Evolutionary conservation across 164 flowering plant species (phyloP), one percentile per base, ranked within the genome.

Genomic region (Cinnamomum chago): DNA sequence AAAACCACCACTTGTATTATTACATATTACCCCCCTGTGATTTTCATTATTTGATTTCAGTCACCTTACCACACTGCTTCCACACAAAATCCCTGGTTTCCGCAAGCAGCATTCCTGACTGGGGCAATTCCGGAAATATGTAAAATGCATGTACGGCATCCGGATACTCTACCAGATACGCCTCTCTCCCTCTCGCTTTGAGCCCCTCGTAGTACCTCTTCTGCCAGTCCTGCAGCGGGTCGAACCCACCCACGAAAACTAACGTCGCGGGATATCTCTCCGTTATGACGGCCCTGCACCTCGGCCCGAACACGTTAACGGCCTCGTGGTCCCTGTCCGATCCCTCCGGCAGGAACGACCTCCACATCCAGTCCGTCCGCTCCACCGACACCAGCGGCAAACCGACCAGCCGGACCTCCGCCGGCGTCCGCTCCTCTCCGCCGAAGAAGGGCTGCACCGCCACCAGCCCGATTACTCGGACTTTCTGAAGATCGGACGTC

Each of bases 181-280:
- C 89, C 13, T 75, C 80, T 35, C 81, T 84, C 35, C 89, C 88
- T 15, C 72, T 62, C 65, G 64, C 73, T 76, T 69, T 77, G 72
- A 88, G 70, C 84, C 85, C 82, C 69, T 82, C 72, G 62, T 72
- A 80, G 50, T 86, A 88, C 51, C 80, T 65, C 76, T 71, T 79
- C 79, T 88, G 90, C 88, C 90, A 76, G 62, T 86, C 90, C 75
- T 78, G 80, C 33, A 88, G 58, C 78, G 89, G 89, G 65, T 88
- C 90, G 24, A 80, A 78, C 7, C 87, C 90, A 0, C 76, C 88
- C 23, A 83, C 81, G 3, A 88, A 47, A 70, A 88, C 87, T 51
- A 88, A 0, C 67, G 84, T 78, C 35, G 67, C 81, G 50, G 91
- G 89, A 67, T 60, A 85, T 2, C 78, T 73, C 7, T 65, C 77